Conservation (phyloP, 202 grass and related monocot species). For the Schoenoplectus triqueter region DNA sequence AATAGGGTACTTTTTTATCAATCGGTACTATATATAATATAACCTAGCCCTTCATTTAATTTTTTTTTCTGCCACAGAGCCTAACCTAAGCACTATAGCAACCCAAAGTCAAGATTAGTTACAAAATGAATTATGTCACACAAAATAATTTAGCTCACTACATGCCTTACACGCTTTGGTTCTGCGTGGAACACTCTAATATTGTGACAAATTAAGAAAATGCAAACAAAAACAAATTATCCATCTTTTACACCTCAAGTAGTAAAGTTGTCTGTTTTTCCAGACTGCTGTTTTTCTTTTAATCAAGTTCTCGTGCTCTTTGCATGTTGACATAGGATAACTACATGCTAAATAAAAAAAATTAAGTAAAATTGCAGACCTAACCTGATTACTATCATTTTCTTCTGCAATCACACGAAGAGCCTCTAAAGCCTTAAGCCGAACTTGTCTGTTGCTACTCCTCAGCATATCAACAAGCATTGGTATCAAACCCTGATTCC, state of each 20-base stretch:
- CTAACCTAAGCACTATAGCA: background rate
- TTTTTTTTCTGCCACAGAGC: background rate
- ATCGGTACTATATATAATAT: background rate
- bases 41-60: background rate
- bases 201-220: background rate
- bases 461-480: constrained; percentile 56
- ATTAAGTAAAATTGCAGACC: constrained; percentile 30
- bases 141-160: background rate
- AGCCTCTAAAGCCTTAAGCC: constrained; percentile 63
- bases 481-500: constrained; percentile 57
- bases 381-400: constrained; percentile 73
- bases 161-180: background rate
- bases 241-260: background rate
- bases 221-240: background rate
- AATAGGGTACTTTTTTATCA: background rate
- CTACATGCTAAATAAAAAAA: background rate
- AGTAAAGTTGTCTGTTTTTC: too few relatives aligned
- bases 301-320: constrained; percentile 20
- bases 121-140: background rate
- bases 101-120: background rate
- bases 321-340: background rate
- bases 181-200: background rate
- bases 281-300: too few relatives aligned
- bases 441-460: constrained; percentile 68
- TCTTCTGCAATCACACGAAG: constrained; percentile 58